phyloP scores from a whole-genome alignment of 768 basidiomycete genomes.

The Cyathus striatus region DNA sequence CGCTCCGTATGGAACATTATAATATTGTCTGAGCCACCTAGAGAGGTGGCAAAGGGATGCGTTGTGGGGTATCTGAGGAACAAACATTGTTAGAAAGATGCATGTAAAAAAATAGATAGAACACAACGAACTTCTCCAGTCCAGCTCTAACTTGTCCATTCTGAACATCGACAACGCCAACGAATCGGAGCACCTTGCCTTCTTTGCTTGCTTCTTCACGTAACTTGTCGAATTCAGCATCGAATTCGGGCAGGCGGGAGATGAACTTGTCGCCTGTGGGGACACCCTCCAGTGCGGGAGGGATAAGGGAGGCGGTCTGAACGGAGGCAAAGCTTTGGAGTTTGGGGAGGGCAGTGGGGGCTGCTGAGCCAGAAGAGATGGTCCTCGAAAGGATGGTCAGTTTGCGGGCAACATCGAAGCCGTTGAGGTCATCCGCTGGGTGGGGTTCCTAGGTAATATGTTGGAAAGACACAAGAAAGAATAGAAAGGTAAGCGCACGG shows the following conservation, averaged over 20 bases:
- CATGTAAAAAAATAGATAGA: not conserved
- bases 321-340: slow-evolving; percentile 85
- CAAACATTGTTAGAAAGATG: slow-evolving; percentile 3
- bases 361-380: slow-evolving; percentile 39
- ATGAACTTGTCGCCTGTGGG: slow-evolving; percentile 82
- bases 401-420: slow-evolving; percentile 95
- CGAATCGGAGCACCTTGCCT: slow-evolving; percentile 86
- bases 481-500: slow-evolving; percentile 41
- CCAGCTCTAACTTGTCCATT: slow-evolving; percentile 75
- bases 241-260: slow-evolving; percentile 72
- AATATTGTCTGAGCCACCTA: slow-evolving; percentile 97
- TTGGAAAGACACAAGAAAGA: not conserved
- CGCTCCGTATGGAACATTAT: slow-evolving; percentile 95
- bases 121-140: slow-evolving; percentile 71
- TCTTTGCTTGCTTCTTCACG: slow-evolving; percentile 74
- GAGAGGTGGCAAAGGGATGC: slow-evolving; percentile 93
- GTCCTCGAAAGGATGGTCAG: slow-evolving; percentile 91
- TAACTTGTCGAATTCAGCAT: slow-evolving; percentile 70
- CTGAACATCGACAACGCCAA: slow-evolving; percentile 86
- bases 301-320: slow-evolving; percentile 81
- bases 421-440: slow-evolving; percentile 94
- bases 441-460: slow-evolving; percentile 75
- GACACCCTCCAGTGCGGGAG: slow-evolving; percentile 61
- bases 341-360: slow-evolving; percentile 32
- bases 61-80: slow-evolving; percentile 69